Percentiles rank a stretch among this genome's conserved stretches.
phyloP scores from a whole-genome alignment of 2,329 filamentous ascomycete species.

The Alternaria dauci region DNA sequence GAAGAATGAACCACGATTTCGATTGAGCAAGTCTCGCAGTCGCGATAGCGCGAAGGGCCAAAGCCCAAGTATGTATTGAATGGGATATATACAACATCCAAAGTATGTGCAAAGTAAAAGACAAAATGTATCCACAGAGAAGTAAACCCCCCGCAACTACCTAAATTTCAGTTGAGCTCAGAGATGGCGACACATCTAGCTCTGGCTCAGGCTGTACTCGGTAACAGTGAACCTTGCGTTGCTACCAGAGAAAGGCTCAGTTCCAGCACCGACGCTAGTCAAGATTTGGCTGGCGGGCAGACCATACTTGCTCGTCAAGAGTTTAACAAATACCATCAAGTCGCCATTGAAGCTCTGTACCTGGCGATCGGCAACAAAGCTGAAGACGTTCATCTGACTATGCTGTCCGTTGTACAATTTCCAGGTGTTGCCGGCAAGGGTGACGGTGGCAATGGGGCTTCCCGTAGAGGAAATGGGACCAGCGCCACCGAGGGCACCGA shows the following conservation, averaged over 20 bases:
- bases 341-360: slow-evolving; percentile 66
- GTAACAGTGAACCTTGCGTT: slow-evolving; percentile 57
- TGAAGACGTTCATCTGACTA: slow-evolving; percentile 67
- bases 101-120: background rate
- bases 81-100: background rate
- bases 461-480: slow-evolving; percentile 68
- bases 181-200: slow-evolving; percentile 12
- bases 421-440: slow-evolving; percentile 64
- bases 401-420: slow-evolving; percentile 69
- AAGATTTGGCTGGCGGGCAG: slow-evolving; percentile 62
- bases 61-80: background rate
- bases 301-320: slow-evolving; percentile 61
- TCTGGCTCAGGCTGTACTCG: slow-evolving; percentile 48
- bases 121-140: slow-evolving; percentile 9
- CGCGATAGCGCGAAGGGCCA: no score
- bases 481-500: slow-evolving; percentile 64
- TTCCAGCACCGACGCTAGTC: slow-evolving; percentile 63
- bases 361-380: slow-evolving; percentile 62
- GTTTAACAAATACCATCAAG: slow-evolving; percentile 65
- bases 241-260: slow-evolving; percentile 64
- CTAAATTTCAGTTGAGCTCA: background rate
- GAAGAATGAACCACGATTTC: no score
- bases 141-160: background rate
- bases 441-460: slow-evolving; percentile 62
- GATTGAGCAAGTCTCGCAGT: background rate